phyloP scores from a whole-genome alignment of 1,284 basidiomycete species.

The Cryptococcus sp. region DNA sequence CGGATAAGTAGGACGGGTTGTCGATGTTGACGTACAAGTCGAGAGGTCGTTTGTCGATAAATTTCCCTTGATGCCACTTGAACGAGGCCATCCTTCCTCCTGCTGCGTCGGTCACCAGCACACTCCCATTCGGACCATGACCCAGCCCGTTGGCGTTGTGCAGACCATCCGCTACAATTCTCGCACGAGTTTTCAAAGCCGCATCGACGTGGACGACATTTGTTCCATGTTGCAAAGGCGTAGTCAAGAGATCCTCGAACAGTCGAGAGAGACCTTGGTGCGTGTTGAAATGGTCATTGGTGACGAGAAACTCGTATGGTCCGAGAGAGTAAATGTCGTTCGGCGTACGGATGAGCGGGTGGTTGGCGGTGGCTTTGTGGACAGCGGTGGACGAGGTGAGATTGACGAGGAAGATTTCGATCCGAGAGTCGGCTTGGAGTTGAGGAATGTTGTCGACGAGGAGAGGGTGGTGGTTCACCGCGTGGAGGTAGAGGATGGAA shows the following conservation, averaged over 20 bases:
- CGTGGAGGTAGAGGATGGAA: constrained; percentile 25
- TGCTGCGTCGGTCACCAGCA: constrained; percentile 22
- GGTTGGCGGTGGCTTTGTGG: constrained; percentile 20
- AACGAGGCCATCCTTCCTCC: constrained; percentile 14
- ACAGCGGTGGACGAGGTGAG: constrained; percentile 10
- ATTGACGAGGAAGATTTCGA: constrained; percentile 33
- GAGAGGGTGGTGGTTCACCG: constrained; percentile 25
- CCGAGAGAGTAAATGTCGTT: constrained; percentile 29
- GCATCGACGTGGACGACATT: constrained; percentile 14
- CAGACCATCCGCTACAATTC: constrained; percentile 15
- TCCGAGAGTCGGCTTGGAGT: constrained; percentile 15
- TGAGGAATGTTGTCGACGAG: neutral
- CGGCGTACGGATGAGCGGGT: constrained; percentile 24
- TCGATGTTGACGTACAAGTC: constrained; percentile 20
- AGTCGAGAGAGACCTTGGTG: constrained; percentile 16
- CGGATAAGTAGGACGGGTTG: constrained; percentile 29
- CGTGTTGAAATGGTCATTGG: constrained; percentile 33
- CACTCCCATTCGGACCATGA: constrained; percentile 13
- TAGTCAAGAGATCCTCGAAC: constrained; percentile 24
- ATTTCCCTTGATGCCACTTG: neutral
- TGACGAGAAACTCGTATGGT: constrained; percentile 24
- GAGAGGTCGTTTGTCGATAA: constrained; percentile 1
- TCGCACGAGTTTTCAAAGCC: neutral
- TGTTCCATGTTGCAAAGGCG: too few relatives aligned
- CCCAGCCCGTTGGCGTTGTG: constrained; percentile 38